Conservation (phyloP, 352 stramenopile genomes). For the Phytophthora sansomeana region DNA sequence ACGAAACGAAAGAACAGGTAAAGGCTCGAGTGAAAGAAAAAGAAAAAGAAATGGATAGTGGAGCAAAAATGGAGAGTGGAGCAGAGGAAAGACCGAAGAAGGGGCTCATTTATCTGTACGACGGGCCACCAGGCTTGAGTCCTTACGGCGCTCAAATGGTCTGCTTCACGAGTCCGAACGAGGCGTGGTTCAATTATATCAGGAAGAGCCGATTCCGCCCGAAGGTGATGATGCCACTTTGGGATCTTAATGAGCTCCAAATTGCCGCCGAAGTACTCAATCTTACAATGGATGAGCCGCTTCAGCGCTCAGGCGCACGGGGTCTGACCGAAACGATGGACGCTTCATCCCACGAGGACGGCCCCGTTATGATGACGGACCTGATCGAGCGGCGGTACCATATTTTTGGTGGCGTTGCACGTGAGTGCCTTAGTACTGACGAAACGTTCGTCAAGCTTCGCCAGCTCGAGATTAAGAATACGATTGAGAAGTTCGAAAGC, state of each 20-base stretch:
- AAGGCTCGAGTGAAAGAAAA: too few relatives aligned
- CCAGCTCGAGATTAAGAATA: neutral
- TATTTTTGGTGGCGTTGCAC: conserved; percentile 1
- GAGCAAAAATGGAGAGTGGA: too few relatives aligned
- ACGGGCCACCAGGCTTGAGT: too few relatives aligned
- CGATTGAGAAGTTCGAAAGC: neutral
- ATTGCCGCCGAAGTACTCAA: neutral
- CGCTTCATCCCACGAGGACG: neutral
- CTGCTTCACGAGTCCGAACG: neutral
- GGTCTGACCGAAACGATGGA: neutral
- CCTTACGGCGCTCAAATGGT: too few relatives aligned
- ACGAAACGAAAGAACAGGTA: too few relatives aligned
- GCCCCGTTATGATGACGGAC: neutral
- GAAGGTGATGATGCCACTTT: too few relatives aligned
- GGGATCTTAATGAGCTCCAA: neutral
- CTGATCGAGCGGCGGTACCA: neutral
- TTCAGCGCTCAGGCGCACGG: neutral
- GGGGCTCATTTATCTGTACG: too few relatives aligned
- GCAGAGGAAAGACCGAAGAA: too few relatives aligned
- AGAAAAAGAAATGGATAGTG: too few relatives aligned
- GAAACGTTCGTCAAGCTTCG: neutral
- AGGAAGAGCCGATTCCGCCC: too few relatives aligned
- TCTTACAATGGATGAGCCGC: neutral
- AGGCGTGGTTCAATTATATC: neutral
- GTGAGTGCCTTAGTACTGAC: neutral